Conservation (phyloP, 2,329 filamentous ascomycete species). For the Mycosphaerella sp. region DNA sequence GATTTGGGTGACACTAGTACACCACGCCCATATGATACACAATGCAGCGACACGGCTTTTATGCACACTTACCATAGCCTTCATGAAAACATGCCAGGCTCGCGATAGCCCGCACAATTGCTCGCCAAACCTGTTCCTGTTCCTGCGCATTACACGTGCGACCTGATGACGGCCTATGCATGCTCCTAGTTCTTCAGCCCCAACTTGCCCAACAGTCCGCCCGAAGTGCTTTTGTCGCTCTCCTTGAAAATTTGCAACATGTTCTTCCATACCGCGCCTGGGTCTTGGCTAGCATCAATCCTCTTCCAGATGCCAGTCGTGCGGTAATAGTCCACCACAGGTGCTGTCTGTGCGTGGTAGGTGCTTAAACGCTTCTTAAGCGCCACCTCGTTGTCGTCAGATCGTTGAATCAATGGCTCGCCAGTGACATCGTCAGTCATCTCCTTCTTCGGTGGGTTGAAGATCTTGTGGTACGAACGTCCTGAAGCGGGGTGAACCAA, state of each 20-base stretch:
- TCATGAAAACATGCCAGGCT: neutral
- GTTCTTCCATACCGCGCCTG: slow-evolving; percentile 91
- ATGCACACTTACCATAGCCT: slow-evolving; percentile 18
- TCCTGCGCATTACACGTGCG: slow-evolving; percentile 7
- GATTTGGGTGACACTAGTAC: slow-evolving; percentile 10
- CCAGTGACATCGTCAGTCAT: slow-evolving; percentile 98
- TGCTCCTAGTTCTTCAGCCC: slow-evolving; percentile 37
- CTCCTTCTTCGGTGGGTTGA: slow-evolving; percentile 89
- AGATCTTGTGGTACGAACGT: slow-evolving; percentile 95
- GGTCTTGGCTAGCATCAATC: slow-evolving; percentile 93
- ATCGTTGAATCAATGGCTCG: slow-evolving; percentile 92
- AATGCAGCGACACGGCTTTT: slow-evolving; percentile 12
- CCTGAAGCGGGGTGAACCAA: slow-evolving; percentile 93
- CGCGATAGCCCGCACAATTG: neutral
- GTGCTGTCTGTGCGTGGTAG: slow-evolving; percentile 89
- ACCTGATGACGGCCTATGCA: neutral
- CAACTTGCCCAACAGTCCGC: slow-evolving; percentile 49
- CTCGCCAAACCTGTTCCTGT: neutral
- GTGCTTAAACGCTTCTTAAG: slow-evolving; percentile 90
- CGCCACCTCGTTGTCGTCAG: slow-evolving; percentile 93
- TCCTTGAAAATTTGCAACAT: slow-evolving; percentile 73
- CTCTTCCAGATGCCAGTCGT: slow-evolving; percentile 95
- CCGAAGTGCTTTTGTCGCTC: slow-evolving; percentile 35
- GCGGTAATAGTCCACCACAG: slow-evolving; percentile 94
- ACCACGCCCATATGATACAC: slow-evolving; percentile 22